phyloP scores from a whole-genome alignment of 129 eudicot species.

The Pittosporum tobira region DNA sequence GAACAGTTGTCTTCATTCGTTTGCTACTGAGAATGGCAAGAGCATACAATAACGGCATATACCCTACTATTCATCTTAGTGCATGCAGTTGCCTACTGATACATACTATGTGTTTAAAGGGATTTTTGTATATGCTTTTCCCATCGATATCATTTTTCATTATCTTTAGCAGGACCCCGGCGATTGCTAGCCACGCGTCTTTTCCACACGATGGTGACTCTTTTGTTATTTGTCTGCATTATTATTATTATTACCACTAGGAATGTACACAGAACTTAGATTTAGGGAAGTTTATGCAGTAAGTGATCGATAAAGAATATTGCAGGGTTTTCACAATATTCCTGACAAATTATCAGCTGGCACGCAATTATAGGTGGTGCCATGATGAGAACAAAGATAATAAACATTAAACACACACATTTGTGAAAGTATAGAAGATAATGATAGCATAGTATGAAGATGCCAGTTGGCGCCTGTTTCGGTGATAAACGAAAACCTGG shows the following conservation, averaged over 20 bases:
- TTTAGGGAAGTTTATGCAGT: background rate
- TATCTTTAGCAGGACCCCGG: slow-evolving; percentile 6
- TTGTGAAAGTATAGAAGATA: background rate
- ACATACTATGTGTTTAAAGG: background rate
- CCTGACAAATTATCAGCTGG: slow-evolving; percentile 14
- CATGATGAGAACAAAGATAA: background rate
- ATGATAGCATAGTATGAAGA: background rate
- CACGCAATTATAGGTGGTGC: slow-evolving; percentile 9
- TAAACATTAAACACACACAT: background rate
- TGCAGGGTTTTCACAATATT: background rate
- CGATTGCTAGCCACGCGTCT: slow-evolving; percentile 12
- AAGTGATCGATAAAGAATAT: background rate
- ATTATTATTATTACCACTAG: background rate
- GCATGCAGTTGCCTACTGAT: background rate
- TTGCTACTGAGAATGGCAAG: background rate
- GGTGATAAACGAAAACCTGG: background rate
- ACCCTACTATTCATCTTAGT: background rate
- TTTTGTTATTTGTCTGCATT: background rate
- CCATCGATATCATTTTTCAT: background rate
- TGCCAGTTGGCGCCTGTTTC: background rate
- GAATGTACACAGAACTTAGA: background rate
- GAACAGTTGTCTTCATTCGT: slow-evolving; percentile 11
- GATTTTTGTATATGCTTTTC: background rate
- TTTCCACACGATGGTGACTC: slow-evolving; percentile 7
- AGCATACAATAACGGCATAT: background rate